Base-by-base conservation (phyloP, 768 basidiomycete genomes). In the Lactifluus subvellereus region DNA sequence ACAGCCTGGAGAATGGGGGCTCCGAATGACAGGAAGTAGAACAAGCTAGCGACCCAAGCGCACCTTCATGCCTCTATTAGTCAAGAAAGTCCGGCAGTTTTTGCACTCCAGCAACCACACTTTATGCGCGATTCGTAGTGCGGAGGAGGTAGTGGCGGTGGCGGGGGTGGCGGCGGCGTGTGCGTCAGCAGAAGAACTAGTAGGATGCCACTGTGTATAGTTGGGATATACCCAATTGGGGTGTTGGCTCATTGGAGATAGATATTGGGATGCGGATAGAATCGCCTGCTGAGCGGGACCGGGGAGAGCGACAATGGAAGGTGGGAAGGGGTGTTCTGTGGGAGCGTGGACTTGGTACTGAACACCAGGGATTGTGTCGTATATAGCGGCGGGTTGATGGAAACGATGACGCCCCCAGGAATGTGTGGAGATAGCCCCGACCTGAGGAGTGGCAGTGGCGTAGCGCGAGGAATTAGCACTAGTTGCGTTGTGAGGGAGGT, bases 51-150 rank as follows among this genome's bases (percentile, higher is more conserved):
- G 22, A 14, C 48, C 33, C 42, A 43, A 32, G 54, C 65, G 59
- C 68, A 84, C 89, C 81, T 89, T 88, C 91, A 93, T 93, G 60
- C 86, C 91, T 32, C 91, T 82, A 72, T 93, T 91, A 16, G 90
- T 89, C 53, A 93, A 74, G 70, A 92, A 92, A 20, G 79, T 82
- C 35, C 78, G 78, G 71, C 91, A 93, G 7, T 82, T 78, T 66
- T 79, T 84, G 74, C 91, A 94, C 71, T 89, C 86, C 57, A 94
- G 75, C 37, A 89, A 84, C 84, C 88, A 92, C 57, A 93, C 89
- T 73, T 87, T 87, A 73, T 89, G 88, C 8, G 80, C 75, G 52
- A 84, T 72, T 43, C 76, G 77, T n/a, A 75, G 75, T 16, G 79
- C 74, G 22, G 75, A 74, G n/a, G 75, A 68, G 16, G 74, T 71